Evolutionary conservation across 78 protist genomes (phyloP).

Genomic region (Dictyostelium purpureum): DNA sequence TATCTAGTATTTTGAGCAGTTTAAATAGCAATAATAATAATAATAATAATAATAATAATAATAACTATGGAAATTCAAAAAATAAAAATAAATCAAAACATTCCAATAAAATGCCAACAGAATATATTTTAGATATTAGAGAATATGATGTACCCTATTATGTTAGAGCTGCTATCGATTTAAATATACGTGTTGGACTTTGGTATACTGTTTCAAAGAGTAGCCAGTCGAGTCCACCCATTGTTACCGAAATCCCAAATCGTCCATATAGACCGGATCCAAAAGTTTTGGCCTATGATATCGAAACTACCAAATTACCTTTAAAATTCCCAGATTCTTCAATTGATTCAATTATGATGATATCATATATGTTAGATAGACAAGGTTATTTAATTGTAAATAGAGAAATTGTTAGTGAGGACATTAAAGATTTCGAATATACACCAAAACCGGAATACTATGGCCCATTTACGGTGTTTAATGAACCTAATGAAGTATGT

Average conservation of each 20-base stretch:
- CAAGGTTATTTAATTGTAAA: constrained; percentile 97
- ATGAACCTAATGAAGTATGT: constrained; percentile 86
- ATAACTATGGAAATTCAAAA: not conserved
- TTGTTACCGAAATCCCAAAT: not conserved
- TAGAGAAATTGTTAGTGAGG: constrained; percentile 94
- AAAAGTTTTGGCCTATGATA: constrained; percentile 98
- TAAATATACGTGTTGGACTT: constrained; percentile 68
- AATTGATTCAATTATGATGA: constrained; percentile 96
- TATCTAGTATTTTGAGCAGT: not conserved
- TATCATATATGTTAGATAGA: constrained; percentile 98
- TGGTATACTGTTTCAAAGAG: constrained; percentile 83
- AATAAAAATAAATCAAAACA: not conserved
- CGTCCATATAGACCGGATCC: constrained; percentile 91
- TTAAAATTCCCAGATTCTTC: constrained; percentile 97
- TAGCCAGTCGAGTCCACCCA: not conserved
- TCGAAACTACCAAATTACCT: constrained; percentile 97
- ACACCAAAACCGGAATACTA: constrained; percentile 95
- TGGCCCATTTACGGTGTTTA: constrained; percentile 94
- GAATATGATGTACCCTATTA: constrained; percentile 99
- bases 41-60: not conserved
- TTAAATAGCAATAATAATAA: not conserved
- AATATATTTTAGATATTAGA: constrained; percentile 85
- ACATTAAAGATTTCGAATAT: constrained; percentile 97
- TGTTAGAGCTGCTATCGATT: constrained; percentile 96
- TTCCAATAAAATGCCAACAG: not conserved